A percentile compares a stretch with the other conserved stretches of the same genome.
These are phyloP conservation scores for Firmiana major DNA, from an alignment of 345 rosid genomes.

Conservation along the genomic window DNA sequence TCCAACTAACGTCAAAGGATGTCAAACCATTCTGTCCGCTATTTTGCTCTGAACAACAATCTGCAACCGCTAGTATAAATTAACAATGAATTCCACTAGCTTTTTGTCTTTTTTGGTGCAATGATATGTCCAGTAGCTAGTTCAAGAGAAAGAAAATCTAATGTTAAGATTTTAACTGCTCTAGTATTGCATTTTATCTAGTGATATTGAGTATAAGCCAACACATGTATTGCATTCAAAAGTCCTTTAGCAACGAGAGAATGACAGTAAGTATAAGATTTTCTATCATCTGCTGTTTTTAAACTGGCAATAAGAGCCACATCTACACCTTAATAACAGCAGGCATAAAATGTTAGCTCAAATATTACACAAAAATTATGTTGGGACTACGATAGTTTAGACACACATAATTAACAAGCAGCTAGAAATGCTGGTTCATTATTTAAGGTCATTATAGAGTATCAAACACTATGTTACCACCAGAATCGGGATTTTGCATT, in stretches of 20 bases:
- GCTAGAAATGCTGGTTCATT: neutral
- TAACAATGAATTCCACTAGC: neutral
- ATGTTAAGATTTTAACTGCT: neutral
- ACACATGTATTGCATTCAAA: neutral
- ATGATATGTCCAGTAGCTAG: neutral
- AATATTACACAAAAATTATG: neutral
- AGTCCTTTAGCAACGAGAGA: neutral
- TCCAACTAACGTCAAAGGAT: neutral
- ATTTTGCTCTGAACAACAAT: neutral
- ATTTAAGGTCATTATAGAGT: neutral
- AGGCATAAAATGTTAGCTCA: neutral
- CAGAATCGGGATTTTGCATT: neutral
- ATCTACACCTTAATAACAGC: neutral
- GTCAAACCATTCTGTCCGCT: neutral
- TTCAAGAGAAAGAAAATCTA: neutral
- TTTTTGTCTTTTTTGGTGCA: no score
- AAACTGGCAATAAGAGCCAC: neutral
- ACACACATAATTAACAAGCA: neutral
- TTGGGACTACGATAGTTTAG: neutral
- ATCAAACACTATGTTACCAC: neutral
- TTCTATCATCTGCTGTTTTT: neutral
- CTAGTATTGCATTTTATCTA: neutral
- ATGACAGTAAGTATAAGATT: neutral
- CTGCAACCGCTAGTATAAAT: neutral
- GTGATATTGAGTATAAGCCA: neutral